Evolutionary conservation across 805 yeast species (phyloP), one percentile per base, ranked within the genome.

Genomic region (Metschnikowia santaceciliae): DNA sequence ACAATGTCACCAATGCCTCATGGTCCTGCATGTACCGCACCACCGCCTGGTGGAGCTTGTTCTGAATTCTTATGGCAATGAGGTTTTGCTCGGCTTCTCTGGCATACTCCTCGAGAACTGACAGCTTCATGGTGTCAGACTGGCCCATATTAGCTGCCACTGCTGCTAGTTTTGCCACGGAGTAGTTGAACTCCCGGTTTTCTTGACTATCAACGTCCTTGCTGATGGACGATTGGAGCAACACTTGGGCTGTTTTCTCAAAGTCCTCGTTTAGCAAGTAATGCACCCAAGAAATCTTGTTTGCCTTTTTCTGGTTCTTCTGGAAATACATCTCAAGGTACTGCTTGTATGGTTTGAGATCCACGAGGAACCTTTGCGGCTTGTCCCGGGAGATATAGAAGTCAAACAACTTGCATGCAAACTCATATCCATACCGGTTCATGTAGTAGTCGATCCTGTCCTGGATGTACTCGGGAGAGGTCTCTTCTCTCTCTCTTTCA

Each of bases 221-320:
- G 4, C 51, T 20, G 3, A 74, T 63, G 4, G 76, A 69, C 26
- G 80, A 75, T 1, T 67, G 61, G 3, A 71, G 59, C 32, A 90
- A 68, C 1, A 75, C 71, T 13, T 63, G 58, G 1, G 84, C 70
- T 0, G 90, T 92, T 1, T 66, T 61, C 4, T 47, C 55, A 61
- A 75, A 86, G 8, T 81, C 71, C 3, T 72, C 73, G 54, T 75
- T 80, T 32, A 80, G 63, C 13, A 89, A 64, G 50, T 84, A 78
- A 50, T 80, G 76, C 19, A 90, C 83, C 96, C 96, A 90, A 2
- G 88, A 77, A 46, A 88, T 77, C 38, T 76, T 68, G 4, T 81
- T 75, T 35, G 80, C 78, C 50, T 74, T 72, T 2, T 67, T 60
- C 4, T 61, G 57, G 26, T 70, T 63, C 32, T 74, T 73, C 2